A percentile compares a stretch with the other conserved stretches of the same genome.
Conservation (phyloP, 768 basidiomycete genomes). For the Russula lepida region DNA sequence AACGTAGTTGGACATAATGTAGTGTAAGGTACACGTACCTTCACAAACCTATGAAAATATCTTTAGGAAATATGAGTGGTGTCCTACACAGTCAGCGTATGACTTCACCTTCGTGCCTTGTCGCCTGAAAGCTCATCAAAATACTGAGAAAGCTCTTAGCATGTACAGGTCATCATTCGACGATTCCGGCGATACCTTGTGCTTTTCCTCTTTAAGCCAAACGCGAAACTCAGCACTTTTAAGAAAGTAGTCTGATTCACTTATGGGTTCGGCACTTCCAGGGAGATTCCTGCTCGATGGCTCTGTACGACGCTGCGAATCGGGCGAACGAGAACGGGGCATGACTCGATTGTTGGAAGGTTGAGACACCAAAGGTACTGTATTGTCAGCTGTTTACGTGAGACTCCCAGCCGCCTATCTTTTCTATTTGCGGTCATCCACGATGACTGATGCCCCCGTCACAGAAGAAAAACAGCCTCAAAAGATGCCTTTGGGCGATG, state of each 20-base stretch:
- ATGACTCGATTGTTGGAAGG: background rate
- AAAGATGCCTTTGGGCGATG: conserved; percentile 11
- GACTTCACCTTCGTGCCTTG: conserved; percentile 59
- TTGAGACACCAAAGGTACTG: no score
- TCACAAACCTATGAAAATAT: conserved; percentile 91
- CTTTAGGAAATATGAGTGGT: conserved; percentile 34
- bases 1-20: conserved; percentile 2
- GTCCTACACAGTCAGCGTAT: conserved; percentile 21
- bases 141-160: conserved; percentile 42
- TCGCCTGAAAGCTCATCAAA: conserved; percentile 82
- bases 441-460: conserved; percentile 10
- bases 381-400: conserved; percentile 7
- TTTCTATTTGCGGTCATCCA: background rate
- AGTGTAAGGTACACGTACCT: conserved; percentile 46
- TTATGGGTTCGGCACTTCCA: conserved; percentile 50
- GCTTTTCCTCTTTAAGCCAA: conserved; percentile 75
- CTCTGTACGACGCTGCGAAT: conserved; percentile 7
- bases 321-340: conserved; percentile 15
- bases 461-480: conserved; percentile 19
- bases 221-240: conserved; percentile 79
- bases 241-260: conserved; percentile 81
- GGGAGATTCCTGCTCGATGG: conserved; percentile 36
- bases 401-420: background rate
- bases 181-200: conserved; percentile 36
- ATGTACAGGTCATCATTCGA: background rate